Evolutionary conservation across 2,329 filamentous ascomycete genomes (phyloP).

Genomic region (Ploettnerulaceae sp.): DNA sequence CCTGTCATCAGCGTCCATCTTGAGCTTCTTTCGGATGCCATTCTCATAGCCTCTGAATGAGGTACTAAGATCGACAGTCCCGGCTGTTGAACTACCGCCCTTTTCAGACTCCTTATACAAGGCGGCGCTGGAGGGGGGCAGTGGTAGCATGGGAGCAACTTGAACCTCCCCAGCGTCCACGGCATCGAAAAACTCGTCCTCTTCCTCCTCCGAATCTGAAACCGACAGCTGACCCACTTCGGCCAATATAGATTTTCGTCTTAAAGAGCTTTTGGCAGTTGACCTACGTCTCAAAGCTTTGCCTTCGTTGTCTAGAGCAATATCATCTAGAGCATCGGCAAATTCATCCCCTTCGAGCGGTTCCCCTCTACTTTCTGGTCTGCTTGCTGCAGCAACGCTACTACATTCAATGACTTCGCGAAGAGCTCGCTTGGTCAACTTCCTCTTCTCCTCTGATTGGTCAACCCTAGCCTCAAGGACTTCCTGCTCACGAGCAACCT

Average conservation of each 20-base stretch:
- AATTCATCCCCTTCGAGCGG: slow-evolving; percentile 26
- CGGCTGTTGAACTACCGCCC: slow-evolving; percentile 42
- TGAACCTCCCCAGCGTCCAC: slow-evolving; percentile 90
- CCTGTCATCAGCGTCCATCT: slow-evolving; percentile 86
- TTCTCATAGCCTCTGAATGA: slow-evolving; percentile 92
- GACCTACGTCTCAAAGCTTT: slow-evolving; percentile 37
- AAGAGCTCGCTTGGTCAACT: slow-evolving; percentile 81
- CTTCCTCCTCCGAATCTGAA: slow-evolving; percentile 66
- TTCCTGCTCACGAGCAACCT: slow-evolving; percentile 92
- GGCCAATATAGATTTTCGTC: slow-evolving; percentile 62
- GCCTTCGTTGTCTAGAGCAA: slow-evolving; percentile 37
- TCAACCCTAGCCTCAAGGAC: slow-evolving; percentile 81
- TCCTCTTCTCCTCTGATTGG: slow-evolving; percentile 85
- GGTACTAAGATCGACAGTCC: slow-evolving; percentile 60
- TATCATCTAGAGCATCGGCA: slow-evolving; percentile 34
- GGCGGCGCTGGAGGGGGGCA: slow-evolving; percentile 37
- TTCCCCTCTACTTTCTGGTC: slow-evolving; percentile 27
- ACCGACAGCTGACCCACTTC: slow-evolving; percentile 70
- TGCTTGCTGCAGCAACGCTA: slow-evolving; percentile 47
- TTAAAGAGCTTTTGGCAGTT: slow-evolving; percentile 40
- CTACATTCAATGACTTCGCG: slow-evolving; percentile 71
- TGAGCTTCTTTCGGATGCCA: slow-evolving; percentile 70
- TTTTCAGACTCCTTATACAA: slow-evolving; percentile 38
- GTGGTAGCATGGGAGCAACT: slow-evolving; percentile 62
- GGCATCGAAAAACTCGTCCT: slow-evolving; percentile 95